Conservation (phyloP, 1,139 yeast species). For the Hyphopichia burtonii region DNA sequence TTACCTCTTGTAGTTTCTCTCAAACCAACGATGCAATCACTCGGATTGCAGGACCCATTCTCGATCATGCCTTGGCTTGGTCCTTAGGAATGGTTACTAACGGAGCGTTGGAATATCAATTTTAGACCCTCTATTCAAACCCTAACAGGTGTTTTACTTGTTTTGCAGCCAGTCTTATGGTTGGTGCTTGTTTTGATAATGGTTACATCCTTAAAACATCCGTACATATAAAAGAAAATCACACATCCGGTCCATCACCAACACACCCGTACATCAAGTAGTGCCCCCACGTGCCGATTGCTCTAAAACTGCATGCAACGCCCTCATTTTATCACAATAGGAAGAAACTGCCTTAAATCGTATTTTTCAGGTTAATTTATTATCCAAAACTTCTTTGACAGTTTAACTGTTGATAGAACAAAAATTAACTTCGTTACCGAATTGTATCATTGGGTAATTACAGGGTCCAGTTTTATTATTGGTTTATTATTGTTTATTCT, state of each 20-base stretch:
- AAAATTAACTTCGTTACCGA: neutral
- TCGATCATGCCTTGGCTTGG: slow-evolving; percentile 14
- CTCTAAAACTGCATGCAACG: too few species aligned
- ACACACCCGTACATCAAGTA: neutral
- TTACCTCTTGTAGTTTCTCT: slow-evolving; percentile 2
- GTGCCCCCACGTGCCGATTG: neutral
- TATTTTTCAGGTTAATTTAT: too few species aligned
- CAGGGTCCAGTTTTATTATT: too few species aligned
- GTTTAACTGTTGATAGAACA: neutral
- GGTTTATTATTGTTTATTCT: neutral
- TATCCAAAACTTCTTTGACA: too few species aligned
- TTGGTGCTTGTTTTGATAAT: neutral
- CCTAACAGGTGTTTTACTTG: neutral
- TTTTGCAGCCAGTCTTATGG: neutral
- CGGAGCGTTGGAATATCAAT: slow-evolving; percentile 64
- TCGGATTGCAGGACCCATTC: slow-evolving; percentile 56
- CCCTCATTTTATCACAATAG: too few species aligned
- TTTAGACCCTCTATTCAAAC: neutral
- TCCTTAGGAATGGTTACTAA: slow-evolving; percentile 41
- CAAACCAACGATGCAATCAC: slow-evolving; percentile 60
- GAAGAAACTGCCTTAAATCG: too few species aligned
- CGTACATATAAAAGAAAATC: too few species aligned
- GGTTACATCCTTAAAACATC: neutral
- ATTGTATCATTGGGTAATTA: neutral
- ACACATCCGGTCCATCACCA: too few species aligned